Evolutionary conservation across 176 grass and related monocot genomes (phyloP), one percentile per base, ranked within the genome.

Genomic region (Elymus sibiricus): DNA sequence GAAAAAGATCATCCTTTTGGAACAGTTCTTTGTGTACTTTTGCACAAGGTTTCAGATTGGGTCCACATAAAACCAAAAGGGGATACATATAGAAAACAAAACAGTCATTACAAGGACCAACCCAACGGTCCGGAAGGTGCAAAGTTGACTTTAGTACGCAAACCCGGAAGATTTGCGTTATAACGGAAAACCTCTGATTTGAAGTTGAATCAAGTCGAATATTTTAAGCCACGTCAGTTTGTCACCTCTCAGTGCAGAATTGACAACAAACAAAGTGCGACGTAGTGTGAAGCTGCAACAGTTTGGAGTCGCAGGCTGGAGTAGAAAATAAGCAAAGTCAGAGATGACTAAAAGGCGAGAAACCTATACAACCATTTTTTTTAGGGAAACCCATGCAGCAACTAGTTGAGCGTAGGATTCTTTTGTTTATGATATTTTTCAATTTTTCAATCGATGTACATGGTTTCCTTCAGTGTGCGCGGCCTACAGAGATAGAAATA

Each of bases 71-170:
- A 70, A 21, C 68, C 37, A 42, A 24, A 70, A 40, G 11, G 37
- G 11, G 22, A 35, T 35, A 35, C 4, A 4, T 35, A 35, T 35
- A 35, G 34, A 35, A 9, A 21, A 40, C 1, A 24, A 71, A 42
- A 42, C 66, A 71, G 40, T 70, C 34, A 10, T 40, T n/a, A 12
- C 11, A 38, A n/a, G 68, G 32, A 39, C 22, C 59, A 80, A 4
- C n/a, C 85, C 56, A 75, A 87, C 85, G 85, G 85, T 75, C 78
- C 58, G 69, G 28, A 17, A 72, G 64, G 53, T 47, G 58, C 12
- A 38, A 86, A 74, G 78, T 65, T 87, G 77, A 87, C 78, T 39
- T 62, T 15, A 11, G 6, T 87, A 74, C 9, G 5, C 29, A 53
- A 64, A 29, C 77, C 68, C 69, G 64, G 10, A 53, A 7, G 1